These are phyloP conservation scores for Bacidia rubella DNA, from an alignment of 495 filamentous ascomycete genomes.

Conservation along the genomic window DNA sequence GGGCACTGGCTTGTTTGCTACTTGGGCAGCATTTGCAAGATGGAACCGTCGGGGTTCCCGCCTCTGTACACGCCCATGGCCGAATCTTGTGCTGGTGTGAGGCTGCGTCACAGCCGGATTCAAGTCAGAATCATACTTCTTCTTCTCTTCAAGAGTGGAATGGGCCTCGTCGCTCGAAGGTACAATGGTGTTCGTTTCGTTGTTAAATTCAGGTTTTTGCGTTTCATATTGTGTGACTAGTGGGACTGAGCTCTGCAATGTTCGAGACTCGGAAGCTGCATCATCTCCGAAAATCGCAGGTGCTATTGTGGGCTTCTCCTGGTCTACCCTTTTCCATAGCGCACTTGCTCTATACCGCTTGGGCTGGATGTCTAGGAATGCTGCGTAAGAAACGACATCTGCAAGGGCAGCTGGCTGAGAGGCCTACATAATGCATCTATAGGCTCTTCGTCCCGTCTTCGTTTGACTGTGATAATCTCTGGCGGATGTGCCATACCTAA, in stretches of 20 bases:
- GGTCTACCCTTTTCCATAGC: conserved; percentile 3
- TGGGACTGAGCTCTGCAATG: neutral
- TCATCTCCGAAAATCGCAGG: neutral
- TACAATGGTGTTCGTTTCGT: too few species aligned
- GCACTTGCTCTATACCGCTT: conserved; percentile 12
- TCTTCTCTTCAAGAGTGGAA: too few species aligned
- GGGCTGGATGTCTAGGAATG: conserved; percentile 8
- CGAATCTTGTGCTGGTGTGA: neutral
- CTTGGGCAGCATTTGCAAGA: conserved; percentile 10
- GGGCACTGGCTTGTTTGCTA: neutral
- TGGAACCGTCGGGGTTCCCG: conserved; percentile 17
- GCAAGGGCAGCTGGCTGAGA: neutral
- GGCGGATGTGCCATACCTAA: conserved; percentile 32
- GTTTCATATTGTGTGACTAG: neutral
- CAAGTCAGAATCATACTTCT: too few species aligned
- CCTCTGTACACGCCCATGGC: neutral
- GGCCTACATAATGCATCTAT: conserved; percentile 42
- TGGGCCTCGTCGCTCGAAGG: too few species aligned
- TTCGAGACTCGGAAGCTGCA: neutral
- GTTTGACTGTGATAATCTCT: conserved; percentile 42
- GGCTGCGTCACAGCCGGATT: too few species aligned
- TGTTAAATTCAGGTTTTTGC: neutral
- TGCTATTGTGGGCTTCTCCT: neutral
- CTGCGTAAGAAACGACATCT: neutral
- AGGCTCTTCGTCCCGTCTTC: conserved; percentile 42